phyloP scores from a whole-genome alignment of 176 grass and related monocot species.

The Dendrocalamus sinicus region DNA sequence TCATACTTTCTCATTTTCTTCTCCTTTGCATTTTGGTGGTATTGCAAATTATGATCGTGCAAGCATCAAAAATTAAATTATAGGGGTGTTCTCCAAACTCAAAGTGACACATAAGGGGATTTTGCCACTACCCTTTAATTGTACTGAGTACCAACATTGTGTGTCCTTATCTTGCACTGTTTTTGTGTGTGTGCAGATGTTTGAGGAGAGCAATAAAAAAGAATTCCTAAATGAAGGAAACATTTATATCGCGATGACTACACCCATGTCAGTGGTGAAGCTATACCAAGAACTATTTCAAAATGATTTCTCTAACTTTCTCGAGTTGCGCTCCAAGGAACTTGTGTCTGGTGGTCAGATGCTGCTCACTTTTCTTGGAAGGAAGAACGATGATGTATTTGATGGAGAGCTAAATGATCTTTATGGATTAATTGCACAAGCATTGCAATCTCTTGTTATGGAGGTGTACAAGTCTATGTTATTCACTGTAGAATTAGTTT shows the following conservation, averaged over 20 bases:
- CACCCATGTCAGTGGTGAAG: conserved; percentile 14
- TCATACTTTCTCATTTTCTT: too few relatives aligned
- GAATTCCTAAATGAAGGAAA: conserved; percentile 40
- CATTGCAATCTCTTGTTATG: conserved; percentile 12
- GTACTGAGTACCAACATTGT: too few relatives aligned
- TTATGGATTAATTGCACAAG: conserved; percentile 14
- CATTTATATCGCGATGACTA: conserved; percentile 42
- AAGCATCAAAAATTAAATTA: too few relatives aligned
- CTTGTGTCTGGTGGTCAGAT: conserved; percentile 43
- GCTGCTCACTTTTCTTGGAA: conserved; percentile 49
- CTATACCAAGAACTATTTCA: conserved; percentile 41
- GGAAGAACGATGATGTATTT: conserved; percentile 2
- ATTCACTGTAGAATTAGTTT: background rate
- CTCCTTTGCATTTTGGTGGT: too few relatives aligned
- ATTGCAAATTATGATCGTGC: too few relatives aligned
- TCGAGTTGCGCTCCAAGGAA: conserved; percentile 46
- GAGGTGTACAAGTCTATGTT: background rate
- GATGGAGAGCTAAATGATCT: background rate
- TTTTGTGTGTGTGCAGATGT: conserved; percentile 14
- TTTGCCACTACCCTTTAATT: too few relatives aligned
- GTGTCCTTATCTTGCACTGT: too few relatives aligned
- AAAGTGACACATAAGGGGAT: too few relatives aligned
- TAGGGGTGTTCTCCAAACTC: too few relatives aligned
- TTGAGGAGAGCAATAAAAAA: background rate
- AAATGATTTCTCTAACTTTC: conserved; percentile 50